Evolutionary conservation across 2,329 filamentous ascomycete species (phyloP).

Genomic region (Chalaropsis thielavioides): DNA sequence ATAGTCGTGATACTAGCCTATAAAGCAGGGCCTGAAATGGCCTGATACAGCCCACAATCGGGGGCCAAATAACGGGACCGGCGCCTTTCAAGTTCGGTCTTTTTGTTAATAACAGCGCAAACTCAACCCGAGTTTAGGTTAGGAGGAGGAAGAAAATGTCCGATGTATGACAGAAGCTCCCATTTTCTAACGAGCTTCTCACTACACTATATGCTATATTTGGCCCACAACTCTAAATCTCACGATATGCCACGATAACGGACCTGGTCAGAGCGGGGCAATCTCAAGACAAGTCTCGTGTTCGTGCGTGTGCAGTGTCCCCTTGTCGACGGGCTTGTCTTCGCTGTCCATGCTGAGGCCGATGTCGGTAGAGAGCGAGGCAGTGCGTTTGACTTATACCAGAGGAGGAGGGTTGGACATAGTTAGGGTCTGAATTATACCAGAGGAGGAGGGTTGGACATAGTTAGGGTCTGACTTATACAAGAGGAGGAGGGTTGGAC

Average conservation of each 20-base stretch:
- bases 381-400: no score
- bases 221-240: not conserved
- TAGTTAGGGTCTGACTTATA: no score
- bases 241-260: not conserved
- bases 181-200: not conserved
- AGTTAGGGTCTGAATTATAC: no score
- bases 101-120: not conserved
- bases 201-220: not conserved
- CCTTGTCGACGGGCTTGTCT: no score
- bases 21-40: not conserved
- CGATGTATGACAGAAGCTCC: not conserved
- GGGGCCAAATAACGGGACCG: not conserved
- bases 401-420: no score
- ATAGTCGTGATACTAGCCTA: not conserved
- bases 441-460: no score
- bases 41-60: not conserved
- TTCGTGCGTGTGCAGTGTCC: no score
- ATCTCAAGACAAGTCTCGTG: no score
- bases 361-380: no score
- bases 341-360: no score
- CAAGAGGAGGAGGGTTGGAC: no score
- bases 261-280: not conserved
- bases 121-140: constrained; percentile 3
- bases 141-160: not conserved
- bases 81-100: not conserved